These are phyloP conservation scores for Botryotinia calthae DNA, from an alignment of 2,329 filamentous ascomycete genomes.

Conservation along the genomic window DNA sequence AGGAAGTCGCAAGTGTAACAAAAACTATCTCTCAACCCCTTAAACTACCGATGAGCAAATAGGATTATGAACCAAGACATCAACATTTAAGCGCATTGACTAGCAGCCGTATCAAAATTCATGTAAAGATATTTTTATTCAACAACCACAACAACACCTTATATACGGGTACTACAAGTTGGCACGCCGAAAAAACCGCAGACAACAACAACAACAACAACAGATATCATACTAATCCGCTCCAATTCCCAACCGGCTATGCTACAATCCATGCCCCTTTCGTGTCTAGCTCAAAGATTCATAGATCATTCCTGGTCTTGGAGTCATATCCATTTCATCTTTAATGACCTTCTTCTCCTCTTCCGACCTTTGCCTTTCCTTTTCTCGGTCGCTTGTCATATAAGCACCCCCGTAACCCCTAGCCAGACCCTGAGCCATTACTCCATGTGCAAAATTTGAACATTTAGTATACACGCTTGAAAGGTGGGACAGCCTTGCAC, in stretches of 20 bases:
- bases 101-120: neutral
- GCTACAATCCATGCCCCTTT: neutral
- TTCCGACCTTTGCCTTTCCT: neutral
- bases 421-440: neutral
- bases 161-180: neutral
- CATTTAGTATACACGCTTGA: conserved; percentile 84
- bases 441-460: conserved; percentile 5
- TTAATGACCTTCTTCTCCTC: neutral
- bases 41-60: neutral
- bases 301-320: conserved; percentile 11
- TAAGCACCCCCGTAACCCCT: neutral
- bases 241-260: conserved; percentile 8
- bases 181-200: neutral
- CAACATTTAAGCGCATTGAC: neutral
- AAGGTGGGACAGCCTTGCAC: conserved; percentile 93
- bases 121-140: conserved; percentile 4
- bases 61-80: neutral
- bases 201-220: neutral
- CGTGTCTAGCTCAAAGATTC: neutral
- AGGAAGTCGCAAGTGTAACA: neutral
- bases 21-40: neutral
- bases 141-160: neutral
- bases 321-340: neutral
- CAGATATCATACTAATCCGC: conserved; percentile 8
- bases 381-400: conserved; percentile 2